A percentile compares a stretch with the other conserved stretches of the same genome.
phyloP scores from a whole-genome alignment of 345 rosid genomes.

The Hibiscus syriacus region DNA sequence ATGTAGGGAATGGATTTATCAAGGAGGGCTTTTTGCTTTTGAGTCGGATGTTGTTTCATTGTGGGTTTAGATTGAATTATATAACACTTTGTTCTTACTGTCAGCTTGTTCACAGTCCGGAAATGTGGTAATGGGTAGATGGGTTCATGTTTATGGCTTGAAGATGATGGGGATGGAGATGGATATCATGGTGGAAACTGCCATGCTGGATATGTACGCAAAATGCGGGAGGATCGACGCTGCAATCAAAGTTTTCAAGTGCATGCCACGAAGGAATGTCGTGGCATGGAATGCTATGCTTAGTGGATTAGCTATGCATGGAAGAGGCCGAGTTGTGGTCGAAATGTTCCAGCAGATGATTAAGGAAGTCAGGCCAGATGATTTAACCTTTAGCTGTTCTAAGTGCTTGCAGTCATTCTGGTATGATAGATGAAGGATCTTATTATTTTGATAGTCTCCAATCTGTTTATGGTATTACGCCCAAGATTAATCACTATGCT shows the following conservation, averaged over 20 bases:
- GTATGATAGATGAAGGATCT: slow-evolving; percentile 16
- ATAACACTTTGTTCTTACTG: slow-evolving; percentile 60
- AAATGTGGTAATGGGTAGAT: slow-evolving; percentile 46
- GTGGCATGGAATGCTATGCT: slow-evolving; percentile 77
- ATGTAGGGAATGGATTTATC: slow-evolving; percentile 53
- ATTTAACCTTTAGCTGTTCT: slow-evolving; percentile 14
- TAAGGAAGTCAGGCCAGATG: slow-evolving; percentile 60
- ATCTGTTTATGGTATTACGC: slow-evolving; percentile 35
- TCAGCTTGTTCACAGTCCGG: slow-evolving; percentile 72
- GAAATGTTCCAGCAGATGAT: slow-evolving; percentile 55
- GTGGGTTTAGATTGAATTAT: slow-evolving; percentile 32
- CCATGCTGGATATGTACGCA: slow-evolving; percentile 83
- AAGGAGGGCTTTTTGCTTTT: slow-evolving; percentile 40
- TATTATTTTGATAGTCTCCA: slow-evolving; percentile 35
- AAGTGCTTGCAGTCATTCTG: slow-evolving; percentile 66
- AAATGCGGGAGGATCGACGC: slow-evolving; percentile 60
- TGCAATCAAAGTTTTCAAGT: slow-evolving; percentile 47
- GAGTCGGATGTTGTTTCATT: slow-evolving; percentile 34
- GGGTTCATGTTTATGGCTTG: slow-evolving; percentile 67
- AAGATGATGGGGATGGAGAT: slow-evolving; percentile 44
- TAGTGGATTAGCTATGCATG: slow-evolving; percentile 76
- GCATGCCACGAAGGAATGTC: slow-evolving; percentile 51
- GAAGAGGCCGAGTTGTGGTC: slow-evolving; percentile 39
- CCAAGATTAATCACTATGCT: slow-evolving; percentile 72
- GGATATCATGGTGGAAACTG: slow-evolving; percentile 53